Conservation (phyloP, 2,329 filamentous ascomycete species). For the Fusarium fujikuroi region DNA sequence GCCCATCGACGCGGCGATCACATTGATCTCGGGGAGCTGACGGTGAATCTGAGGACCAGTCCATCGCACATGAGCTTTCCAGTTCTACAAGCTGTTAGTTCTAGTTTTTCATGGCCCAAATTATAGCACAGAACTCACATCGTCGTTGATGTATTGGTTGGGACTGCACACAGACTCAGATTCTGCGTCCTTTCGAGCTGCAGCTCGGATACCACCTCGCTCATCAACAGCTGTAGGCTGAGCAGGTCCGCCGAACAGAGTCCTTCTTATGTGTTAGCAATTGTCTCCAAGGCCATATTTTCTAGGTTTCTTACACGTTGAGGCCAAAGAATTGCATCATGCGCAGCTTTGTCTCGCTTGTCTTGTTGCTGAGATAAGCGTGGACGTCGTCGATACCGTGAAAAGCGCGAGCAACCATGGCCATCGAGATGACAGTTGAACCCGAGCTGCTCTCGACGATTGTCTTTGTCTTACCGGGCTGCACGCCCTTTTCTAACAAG, state of each 20-base stretch:
- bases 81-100: conserved; percentile 53
- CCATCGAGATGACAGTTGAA: conserved; percentile 70
- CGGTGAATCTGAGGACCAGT: conserved; percentile 67
- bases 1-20: conserved; percentile 66
- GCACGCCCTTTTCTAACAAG: conserved; percentile 59
- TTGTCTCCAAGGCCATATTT: too few species aligned
- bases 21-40: conserved; percentile 65
- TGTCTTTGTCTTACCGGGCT: conserved; percentile 58
- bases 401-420: conserved; percentile 49
- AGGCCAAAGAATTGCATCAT: conserved; percentile 51
- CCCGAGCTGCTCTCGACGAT: conserved; percentile 71
- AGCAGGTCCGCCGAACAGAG: conserved; percentile 48
- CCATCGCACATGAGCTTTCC: conserved; percentile 66
- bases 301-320: conserved; percentile 42
- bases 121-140: conserved; percentile 30
- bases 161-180: conserved; percentile 46
- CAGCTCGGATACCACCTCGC: conserved; percentile 47
- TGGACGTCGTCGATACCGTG: conserved; percentile 54
- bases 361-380: conserved; percentile 63
- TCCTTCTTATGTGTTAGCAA: conserved; percentile 35
- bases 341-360: conserved; percentile 46
- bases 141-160: conserved; percentile 50
- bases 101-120: not conserved
- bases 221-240: conserved; percentile 49
- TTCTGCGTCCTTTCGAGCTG: conserved; percentile 46